These are phyloP conservation scores for Yarrowia sp. DNA, from an alignment of 805 yeast species.

Conservation along the genomic window DNA sequence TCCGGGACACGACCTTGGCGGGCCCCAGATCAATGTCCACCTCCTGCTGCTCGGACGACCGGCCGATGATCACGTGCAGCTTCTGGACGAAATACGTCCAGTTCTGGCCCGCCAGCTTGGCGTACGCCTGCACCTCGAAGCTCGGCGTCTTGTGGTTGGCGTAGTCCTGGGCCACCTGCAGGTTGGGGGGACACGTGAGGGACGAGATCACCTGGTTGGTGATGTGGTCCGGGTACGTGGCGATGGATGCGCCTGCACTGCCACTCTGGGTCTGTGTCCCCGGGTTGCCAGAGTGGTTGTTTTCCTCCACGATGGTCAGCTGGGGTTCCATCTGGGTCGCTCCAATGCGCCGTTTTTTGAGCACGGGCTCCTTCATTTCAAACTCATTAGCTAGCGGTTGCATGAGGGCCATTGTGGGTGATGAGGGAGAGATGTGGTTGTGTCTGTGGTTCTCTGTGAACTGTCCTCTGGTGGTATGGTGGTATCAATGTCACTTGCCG, in stretches of 20 bases:
- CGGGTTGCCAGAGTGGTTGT: not conserved
- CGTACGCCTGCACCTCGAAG: constrained; percentile 88
- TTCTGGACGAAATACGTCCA: constrained; percentile 95
- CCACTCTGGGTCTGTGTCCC: not conserved
- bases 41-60: constrained; percentile 52
- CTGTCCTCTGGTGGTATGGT: not conserved
- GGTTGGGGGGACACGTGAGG: constrained; percentile 75
- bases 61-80: constrained; percentile 79
- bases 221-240: constrained; percentile 55
- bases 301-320: constrained; percentile 17
- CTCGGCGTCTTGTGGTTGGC: constrained; percentile 70
- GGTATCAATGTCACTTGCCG: no score
- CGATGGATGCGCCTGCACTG: not conserved
- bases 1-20: constrained; percentile 93
- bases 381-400: constrained; percentile 29
- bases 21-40: constrained; percentile 94
- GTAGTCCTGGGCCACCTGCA: constrained; percentile 74
- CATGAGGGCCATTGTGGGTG: constrained; percentile 27
- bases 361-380: constrained; percentile 26
- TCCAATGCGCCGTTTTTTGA: constrained; percentile 24
- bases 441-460: not conserved
- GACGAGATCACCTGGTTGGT: constrained; percentile 77
- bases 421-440: not conserved
- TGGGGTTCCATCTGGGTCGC: constrained; percentile 31
- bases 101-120: constrained; percentile 86